phyloP scores from a whole-genome alignment of 1,284 basidiomycete genomes.

The Caloboletus firmus region DNA sequence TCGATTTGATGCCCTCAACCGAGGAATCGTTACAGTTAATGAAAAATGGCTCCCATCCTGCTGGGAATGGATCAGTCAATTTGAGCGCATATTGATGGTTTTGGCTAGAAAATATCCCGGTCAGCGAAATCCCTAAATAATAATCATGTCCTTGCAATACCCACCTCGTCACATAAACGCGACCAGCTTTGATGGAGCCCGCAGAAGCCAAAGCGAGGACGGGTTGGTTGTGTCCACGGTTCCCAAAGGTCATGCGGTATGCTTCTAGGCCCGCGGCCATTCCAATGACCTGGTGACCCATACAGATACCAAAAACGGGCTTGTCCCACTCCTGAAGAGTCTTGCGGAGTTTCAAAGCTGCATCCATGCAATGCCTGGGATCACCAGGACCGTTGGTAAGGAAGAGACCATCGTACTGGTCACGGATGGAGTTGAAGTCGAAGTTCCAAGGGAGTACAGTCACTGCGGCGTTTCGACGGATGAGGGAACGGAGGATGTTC shows the following conservation, averaged over 20 bases:
- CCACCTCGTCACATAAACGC: constrained; percentile 95
- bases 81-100: constrained; percentile 96
- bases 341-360: constrained; percentile 76
- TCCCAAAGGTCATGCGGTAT: constrained; percentile 97
- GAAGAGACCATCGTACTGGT: constrained; percentile 94
- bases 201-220: constrained; percentile 90
- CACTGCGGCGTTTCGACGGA: constrained; percentile 87
- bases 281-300: constrained; percentile 98
- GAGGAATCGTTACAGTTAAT: constrained; percentile 98
- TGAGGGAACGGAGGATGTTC: constrained; percentile 92
- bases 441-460: constrained; percentile 98
- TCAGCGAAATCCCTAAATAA: constrained; percentile 8
- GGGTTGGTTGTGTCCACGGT: constrained; percentile 99
- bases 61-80: constrained; percentile 89
- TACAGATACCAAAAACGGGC: constrained; percentile 98
- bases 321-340: constrained; percentile 88
- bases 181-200: constrained; percentile 90
- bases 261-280: constrained; percentile 96
- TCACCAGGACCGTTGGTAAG: constrained; percentile 97
- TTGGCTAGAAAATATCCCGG: constrained; percentile 52
- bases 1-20: constrained; percentile 97
- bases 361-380: constrained; percentile 87
- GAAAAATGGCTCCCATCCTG: constrained; percentile 96
- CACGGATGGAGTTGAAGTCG: constrained; percentile 89
- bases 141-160: not conserved